A percentile compares a stretch with the other conserved stretches of the same genome.
These are phyloP conservation scores for Daucus carota DNA, from an alignment of 129 eudicot genomes.

Conservation along the genomic window DNA sequence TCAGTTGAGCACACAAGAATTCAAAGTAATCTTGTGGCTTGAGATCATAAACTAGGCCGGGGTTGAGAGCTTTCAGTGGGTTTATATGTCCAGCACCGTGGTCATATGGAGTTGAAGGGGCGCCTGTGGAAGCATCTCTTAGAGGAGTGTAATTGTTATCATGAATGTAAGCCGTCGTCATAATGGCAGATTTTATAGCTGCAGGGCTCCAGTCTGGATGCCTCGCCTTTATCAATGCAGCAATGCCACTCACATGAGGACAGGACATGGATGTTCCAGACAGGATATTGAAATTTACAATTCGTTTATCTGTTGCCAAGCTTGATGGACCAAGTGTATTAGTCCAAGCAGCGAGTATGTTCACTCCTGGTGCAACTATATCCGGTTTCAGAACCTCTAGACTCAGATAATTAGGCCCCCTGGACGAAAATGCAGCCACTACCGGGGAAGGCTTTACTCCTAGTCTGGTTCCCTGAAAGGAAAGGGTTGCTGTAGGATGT, in stretches of 20 bases:
- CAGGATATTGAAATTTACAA: conserved; percentile 66
- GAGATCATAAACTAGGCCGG: conserved; percentile 80
- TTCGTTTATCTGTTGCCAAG: conserved; percentile 45
- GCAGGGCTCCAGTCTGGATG: conserved; percentile 94
- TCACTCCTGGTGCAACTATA: conserved; percentile 88
- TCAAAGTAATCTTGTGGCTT: conserved; percentile 65
- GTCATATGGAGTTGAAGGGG: conserved; percentile 58
- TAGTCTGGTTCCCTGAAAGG: conserved; percentile 61
- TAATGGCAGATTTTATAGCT: conserved; percentile 80
- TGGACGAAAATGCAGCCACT: conserved; percentile 89
- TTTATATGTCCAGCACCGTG: conserved; percentile 90
- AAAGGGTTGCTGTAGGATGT: conserved; percentile 54
- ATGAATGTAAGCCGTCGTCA: conserved; percentile 88
- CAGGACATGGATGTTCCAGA: conserved; percentile 98
- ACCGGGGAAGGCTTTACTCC: conserved; percentile 74
- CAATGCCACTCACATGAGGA: conserved; percentile 91
- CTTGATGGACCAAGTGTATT: conserved; percentile 70
- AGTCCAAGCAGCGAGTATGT: conserved; percentile 90
- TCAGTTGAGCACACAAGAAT: conserved; percentile 62
- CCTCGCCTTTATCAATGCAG: conserved; percentile 67
- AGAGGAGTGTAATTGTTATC: conserved; percentile 42
- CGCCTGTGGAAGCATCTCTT: conserved; percentile 49
- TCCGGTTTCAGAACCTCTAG: conserved; percentile 77
- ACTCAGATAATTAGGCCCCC: conserved; percentile 75
- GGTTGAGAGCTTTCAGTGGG: conserved; percentile 72